A percentile compares a stretch with the other conserved stretches of the same genome.
Conservation (phyloP, 139 green algal genomes). For the Chlorella sp. region DNA sequence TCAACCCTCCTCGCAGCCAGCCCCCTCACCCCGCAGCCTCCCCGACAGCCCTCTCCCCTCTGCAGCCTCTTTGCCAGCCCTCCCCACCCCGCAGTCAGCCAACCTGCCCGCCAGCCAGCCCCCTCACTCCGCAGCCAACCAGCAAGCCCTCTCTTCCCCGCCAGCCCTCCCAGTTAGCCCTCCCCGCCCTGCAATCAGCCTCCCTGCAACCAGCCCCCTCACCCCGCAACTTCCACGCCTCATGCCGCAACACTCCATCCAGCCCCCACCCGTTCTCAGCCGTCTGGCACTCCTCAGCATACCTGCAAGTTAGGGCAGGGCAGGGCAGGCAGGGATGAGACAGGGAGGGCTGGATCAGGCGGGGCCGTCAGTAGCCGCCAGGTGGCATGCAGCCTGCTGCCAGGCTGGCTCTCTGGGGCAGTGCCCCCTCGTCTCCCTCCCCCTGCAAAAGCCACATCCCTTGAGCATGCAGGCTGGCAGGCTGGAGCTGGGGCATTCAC, state of each 20-base stretch:
- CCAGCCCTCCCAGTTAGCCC: neutral
- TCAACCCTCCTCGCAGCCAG: too few relatives aligned
- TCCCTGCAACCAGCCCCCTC: neutral
- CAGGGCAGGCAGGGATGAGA: neutral
- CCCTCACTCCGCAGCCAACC: neutral
- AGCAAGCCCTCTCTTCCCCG: neutral
- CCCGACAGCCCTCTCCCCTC: too few relatives aligned
- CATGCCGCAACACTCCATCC: slow-evolving; percentile 80
- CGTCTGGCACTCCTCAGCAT: slow-evolving; percentile 89
- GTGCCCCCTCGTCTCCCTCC: too few relatives aligned
- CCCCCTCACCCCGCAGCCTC: too few relatives aligned
- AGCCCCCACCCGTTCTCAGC: slow-evolving; percentile 95
- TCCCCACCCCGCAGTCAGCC: neutral
- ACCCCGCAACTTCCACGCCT: slow-evolving; percentile 76
- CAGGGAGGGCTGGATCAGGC: neutral
- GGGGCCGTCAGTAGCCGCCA: too few relatives aligned
- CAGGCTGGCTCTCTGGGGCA: neutral
- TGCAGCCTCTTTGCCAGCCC: too few relatives aligned
- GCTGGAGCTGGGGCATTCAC: neutral
- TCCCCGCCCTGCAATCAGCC: neutral
- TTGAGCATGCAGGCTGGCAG: neutral
- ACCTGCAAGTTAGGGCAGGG: neutral
- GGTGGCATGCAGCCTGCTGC: neutral
- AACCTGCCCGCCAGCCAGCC: too few relatives aligned
- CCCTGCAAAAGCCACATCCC: too few relatives aligned